Evolutionary conservation across 2,329 filamentous ascomycete species (phyloP).

Genomic region (Neophaeococcomyces mojaviensis): DNA sequence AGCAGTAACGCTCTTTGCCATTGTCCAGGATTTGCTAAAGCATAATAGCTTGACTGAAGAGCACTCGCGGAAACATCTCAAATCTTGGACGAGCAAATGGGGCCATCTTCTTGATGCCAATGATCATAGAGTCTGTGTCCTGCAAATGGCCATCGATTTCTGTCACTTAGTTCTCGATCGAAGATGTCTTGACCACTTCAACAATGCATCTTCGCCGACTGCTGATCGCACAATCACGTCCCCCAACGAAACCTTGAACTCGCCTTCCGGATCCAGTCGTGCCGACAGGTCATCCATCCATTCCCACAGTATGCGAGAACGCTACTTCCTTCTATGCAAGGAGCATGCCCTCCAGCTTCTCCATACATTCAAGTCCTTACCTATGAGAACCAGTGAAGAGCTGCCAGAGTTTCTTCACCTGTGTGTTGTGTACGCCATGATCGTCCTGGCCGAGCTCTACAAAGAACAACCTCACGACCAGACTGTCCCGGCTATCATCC

Average conservation of each 20-base stretch:
- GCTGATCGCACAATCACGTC: constrained; percentile 1
- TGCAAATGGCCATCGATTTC: constrained; percentile 9
- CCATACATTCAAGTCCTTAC: constrained; percentile 6
- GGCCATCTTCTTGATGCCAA: constrained; percentile 7
- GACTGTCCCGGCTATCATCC: constrained; percentile 1
- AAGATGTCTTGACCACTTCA: constrained; percentile 6
- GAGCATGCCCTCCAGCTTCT: constrained; percentile 7
- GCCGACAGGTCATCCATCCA: constrained; percentile 6
- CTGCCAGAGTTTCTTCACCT: constrained; percentile 9
- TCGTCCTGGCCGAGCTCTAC: constrained; percentile 7
- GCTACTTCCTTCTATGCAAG: constrained; percentile 5
- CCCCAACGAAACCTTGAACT: constrained; percentile 4
- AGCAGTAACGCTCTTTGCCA: constrained; percentile 4
- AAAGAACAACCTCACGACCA: constrained; percentile 8
- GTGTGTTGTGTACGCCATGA: constrained; percentile 9
- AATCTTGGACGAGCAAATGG: constrained; percentile 9
- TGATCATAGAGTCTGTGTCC: constrained; percentile 5
- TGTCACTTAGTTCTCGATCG: constrained; percentile 8
- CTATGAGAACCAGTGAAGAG: constrained; percentile 5
- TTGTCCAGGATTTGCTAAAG: constrained; percentile 7
- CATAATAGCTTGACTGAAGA: constrained; percentile 7
- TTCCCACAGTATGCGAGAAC: constrained; percentile 1
- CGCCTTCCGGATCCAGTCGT: constrained; percentile 5
- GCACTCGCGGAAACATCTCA: constrained; percentile 5
- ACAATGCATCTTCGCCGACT: not conserved